These are phyloP conservation scores for Saksenaea oblongispora DNA, from an alignment of 371 early-diverging fungal species.

Conservation along the genomic window DNA sequence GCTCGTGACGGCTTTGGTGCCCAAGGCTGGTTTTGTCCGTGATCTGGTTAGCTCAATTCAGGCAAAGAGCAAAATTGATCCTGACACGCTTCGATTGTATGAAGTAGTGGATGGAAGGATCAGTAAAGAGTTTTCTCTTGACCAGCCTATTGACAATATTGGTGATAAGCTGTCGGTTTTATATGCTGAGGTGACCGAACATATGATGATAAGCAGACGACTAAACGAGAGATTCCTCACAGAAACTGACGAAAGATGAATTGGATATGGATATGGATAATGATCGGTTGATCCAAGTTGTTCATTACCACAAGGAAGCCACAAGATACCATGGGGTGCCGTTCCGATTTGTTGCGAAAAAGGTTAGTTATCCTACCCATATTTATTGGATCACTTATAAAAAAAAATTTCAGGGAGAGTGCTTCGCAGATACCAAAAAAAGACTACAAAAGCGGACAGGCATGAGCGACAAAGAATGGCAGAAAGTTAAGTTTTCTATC, in stretches of 20 bases:
- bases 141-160: constrained; percentile 44
- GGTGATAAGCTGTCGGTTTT: constrained; percentile 26
- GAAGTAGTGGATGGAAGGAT: constrained; percentile 45
- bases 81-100: constrained; percentile 40
- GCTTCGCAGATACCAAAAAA: constrained; percentile 67
- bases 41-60: constrained; percentile 66
- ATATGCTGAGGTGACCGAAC: constrained; percentile 50
- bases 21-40: constrained; percentile 56
- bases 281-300: constrained; percentile 62
- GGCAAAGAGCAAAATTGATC: constrained; percentile 44
- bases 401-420: constrained; percentile 54
- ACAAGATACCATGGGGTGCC: constrained; percentile 78
- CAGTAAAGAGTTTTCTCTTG: constrained; percentile 31
- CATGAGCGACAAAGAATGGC: constrained; percentile 85
- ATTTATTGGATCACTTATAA: neutral
- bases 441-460: constrained; percentile 75
- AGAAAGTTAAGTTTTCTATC: constrained; percentile 69
- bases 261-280: constrained; percentile 37
- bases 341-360: constrained; percentile 72
- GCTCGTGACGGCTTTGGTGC: constrained; percentile 50
- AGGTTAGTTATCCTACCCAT: constrained; percentile 28
- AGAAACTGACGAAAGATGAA: constrained; percentile 72
- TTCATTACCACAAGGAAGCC: constrained; percentile 77
- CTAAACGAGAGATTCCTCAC: neutral
- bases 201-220: constrained; percentile 6